phyloP scores from a whole-genome alignment of 1,284 basidiomycete genomes.

The Sporisorium exsertum region DNA sequence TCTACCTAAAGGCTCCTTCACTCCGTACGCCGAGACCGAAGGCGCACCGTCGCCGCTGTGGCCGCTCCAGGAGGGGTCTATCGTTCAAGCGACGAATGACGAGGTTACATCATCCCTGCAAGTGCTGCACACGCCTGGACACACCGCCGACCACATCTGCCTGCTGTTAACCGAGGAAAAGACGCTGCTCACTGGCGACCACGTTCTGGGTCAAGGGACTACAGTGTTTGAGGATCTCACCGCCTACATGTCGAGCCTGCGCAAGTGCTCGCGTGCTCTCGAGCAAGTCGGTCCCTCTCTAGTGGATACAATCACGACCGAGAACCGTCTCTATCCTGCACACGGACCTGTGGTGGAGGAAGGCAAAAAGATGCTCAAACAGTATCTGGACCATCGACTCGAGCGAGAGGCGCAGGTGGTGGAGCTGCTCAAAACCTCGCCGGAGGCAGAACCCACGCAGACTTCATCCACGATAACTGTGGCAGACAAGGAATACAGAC shows the following conservation, averaged over 20 bases:
- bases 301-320: constrained; percentile 14
- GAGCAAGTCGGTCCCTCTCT: constrained; percentile 32
- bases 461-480: constrained; percentile 13
- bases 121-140: constrained; percentile 88
- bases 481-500: constrained; percentile 9
- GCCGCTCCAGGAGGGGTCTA: constrained; percentile 43
- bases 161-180: constrained; percentile 70
- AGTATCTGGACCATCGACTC: constrained; percentile 84
- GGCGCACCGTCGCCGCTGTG: constrained; percentile 24
- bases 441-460: constrained; percentile 68
- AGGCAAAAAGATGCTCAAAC: constrained; percentile 74
- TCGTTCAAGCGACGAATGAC: constrained; percentile 18
- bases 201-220: constrained; percentile 89
- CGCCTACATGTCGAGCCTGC: constrained; percentile 79
- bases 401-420: constrained; percentile 86
- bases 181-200: constrained; percentile 86
- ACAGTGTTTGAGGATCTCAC: constrained; percentile 88
- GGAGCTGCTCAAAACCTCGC: constrained; percentile 72
- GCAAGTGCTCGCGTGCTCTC: constrained; percentile 74
- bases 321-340: constrained; percentile 79
- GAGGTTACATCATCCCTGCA: constrained; percentile 63
- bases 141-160: constrained; percentile 87
- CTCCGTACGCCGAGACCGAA: constrained; percentile 66
- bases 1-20: constrained; percentile 85
- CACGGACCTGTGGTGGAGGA: constrained; percentile 83